Evolutionary conservation across 176 grass and related monocot species (phyloP), one percentile per base, ranked within the genome.

Genomic region (Aegilops umbellulata): DNA sequence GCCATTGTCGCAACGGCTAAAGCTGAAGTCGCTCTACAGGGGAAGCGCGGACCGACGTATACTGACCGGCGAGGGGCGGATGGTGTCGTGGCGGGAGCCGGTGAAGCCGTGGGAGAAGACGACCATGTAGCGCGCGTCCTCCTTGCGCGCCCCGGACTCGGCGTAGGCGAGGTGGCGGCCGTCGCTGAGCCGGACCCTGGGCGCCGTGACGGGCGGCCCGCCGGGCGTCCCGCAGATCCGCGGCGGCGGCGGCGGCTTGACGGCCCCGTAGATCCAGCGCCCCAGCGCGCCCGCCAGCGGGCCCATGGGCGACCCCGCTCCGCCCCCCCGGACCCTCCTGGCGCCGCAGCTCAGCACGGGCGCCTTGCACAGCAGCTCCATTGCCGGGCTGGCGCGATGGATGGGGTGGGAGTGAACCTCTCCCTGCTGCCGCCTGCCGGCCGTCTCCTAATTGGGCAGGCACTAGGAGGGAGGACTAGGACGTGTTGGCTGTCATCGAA

Each of bases 51-150:
- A n/a, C n/a, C n/a, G n/a, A n/a, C n/a, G n/a, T n/a, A n/a, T n/a
- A 80, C 88, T 89, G 3, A 97, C 95, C 85, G 79, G 88, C 30
- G 95, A 90, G 44, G 88, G 41, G 60, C 83, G 76, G 25, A 88
- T 29, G 67, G 16, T 25, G 88, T 92, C 90, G 74, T 83, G 67
- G 7, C 92, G 84, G 30, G 92, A 90, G 42, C 92, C 84, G 57
- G 65, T 53, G 80, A 97, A 97, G 5, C 94, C 94, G 67, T 97
- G 94, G 90, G 89, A 92, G 80, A 89, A 63, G 71, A 97, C 84
- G 88, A 97, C 89, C 88, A 81, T 94, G 88, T 79, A 88, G 24
- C 86, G 26, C 41, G 94, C 94, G 29, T 66, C 83, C 51, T 92
- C 92, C 88, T 80, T 94, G 32, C 85, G 60, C 73, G 31, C 94